Percentiles rank a stretch among this genome's conserved stretches.
phyloP scores from a whole-genome alignment of 352 stramenopile genomes.

The Phytophthora hibernalis region DNA sequence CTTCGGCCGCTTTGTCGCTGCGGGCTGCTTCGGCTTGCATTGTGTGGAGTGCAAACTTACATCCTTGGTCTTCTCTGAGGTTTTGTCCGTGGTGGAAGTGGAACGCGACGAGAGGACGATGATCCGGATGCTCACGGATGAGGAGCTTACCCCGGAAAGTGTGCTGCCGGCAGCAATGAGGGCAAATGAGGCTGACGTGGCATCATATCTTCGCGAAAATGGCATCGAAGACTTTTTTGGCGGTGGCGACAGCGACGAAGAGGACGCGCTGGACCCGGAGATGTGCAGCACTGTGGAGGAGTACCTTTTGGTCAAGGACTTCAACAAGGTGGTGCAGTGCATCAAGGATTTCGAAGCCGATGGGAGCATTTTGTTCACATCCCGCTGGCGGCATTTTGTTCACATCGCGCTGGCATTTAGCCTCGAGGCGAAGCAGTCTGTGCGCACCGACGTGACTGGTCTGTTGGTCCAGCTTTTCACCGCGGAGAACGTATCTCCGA shows the following conservation, averaged over 20 bases:
- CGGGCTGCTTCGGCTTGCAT: constrained; percentile 82
- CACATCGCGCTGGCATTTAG: constrained; percentile 54
- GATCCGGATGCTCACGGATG: constrained; percentile 78
- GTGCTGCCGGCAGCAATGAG: constrained; percentile 56
- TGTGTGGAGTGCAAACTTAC: constrained; percentile 70
- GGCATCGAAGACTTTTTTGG: constrained; percentile 74
- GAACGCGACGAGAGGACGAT: constrained; percentile 75
- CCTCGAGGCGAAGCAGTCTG: constrained; percentile 58
- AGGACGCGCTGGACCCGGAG: constrained; percentile 70
- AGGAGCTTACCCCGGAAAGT: constrained; percentile 67
- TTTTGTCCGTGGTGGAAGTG: constrained; percentile 72
- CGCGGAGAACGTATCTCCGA: constrained; percentile 52
- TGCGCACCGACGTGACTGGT: constrained; percentile 51
- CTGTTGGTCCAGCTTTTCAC: constrained; percentile 55
- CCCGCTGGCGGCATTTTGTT: constrained; percentile 77
- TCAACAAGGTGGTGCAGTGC: constrained; percentile 77
- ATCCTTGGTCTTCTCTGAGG: constrained; percentile 75
- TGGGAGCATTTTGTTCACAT: too few species aligned
- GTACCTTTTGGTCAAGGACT: constrained; percentile 79
- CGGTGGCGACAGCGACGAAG: constrained; percentile 53
- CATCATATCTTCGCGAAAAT: constrained; percentile 68
- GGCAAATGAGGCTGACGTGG: constrained; percentile 50
- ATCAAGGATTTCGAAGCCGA: constrained; percentile 67
- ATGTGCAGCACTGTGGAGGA: constrained; percentile 81
- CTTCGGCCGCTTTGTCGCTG: constrained; percentile 77